Evolutionary conservation across 169 alveolate species (phyloP), one percentile per base, ranked within the genome.

Genomic region (Cryptosporidium meleagridis): DNA sequence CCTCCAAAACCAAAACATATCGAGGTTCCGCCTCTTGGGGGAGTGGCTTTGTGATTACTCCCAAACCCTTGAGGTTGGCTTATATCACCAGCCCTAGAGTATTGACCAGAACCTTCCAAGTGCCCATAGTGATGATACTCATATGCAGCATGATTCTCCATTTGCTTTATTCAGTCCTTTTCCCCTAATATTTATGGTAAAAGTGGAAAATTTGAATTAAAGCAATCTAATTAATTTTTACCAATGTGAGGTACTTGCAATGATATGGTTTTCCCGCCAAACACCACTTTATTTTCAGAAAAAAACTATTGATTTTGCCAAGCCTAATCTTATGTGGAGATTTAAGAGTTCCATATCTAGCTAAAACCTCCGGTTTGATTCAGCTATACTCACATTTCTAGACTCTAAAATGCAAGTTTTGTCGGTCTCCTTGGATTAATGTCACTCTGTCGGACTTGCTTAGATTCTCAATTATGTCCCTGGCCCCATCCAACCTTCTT

Each of bases 401-500:
- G 37, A 72, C 41, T 31, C 9, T 48, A 6, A 72, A 31, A 45
- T 51, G 69, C 18, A 72, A 53, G 18, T 72, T 31, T 29, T 45
- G 85, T 21, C 21, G 26, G 33, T 52, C 48, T 31, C 85, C 85
- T 14, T 48, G 85, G 26, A 72, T 35, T n/a, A 72, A 98, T 31
- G 97, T 96, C 61, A 98, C 95, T 85, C 97, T 97, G 45, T 97
- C 96, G 58, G 98, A 94, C 62, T 95, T 95, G 18, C 98, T 92
- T 53, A 98, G 87, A 23, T 96, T 93, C 80, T 95, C 99, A 1
- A 99, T 99, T 70, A 98, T 97, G 80, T 97, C 98, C 93, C 95
- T 96, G 10, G 99, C 99, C 9, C 99, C 99, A 84, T 98, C 99
- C 35, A 98, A 92, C 93, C 98, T 97, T 91, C 99, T 95, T 35